phyloP scores from a whole-genome alignment of 73 alveolate genomes.

The Blepharisma japonicum region DNA sequence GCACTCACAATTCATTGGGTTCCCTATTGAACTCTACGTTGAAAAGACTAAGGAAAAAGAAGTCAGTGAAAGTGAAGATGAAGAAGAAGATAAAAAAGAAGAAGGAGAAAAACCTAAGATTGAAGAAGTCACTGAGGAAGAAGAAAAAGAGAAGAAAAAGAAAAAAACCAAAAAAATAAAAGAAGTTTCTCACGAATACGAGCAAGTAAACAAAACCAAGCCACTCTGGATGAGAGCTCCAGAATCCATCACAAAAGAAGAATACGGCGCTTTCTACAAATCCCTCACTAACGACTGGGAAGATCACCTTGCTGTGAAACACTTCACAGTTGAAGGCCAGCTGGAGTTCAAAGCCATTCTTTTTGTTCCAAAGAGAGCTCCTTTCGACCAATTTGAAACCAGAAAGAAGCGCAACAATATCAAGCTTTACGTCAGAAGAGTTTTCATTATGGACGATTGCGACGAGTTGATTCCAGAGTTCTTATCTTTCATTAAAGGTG shows the following conservation, averaged over 20 bases:
- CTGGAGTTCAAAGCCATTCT: constrained; percentile 99
- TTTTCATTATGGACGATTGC: constrained; percentile 99
- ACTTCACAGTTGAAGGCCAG: constrained; percentile 99
- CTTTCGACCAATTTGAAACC: constrained; percentile 99
- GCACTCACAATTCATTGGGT: constrained; percentile 98
- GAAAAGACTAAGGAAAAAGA: constrained; percentile 98
- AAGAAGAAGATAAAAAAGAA: constrained; percentile 85
- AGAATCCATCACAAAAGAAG: constrained; percentile 98
- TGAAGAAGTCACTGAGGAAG: constrained; percentile 74
- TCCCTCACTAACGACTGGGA: constrained; percentile 99
- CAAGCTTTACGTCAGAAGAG: constrained; percentile 98
- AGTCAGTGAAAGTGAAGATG: constrained; percentile 97
- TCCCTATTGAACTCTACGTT: constrained; percentile 95
- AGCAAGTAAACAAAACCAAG: constrained; percentile 98
- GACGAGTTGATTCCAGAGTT: constrained; percentile 99
- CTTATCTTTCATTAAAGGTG: constrained; percentile 98
- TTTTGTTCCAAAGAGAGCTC: constrained; percentile 99
- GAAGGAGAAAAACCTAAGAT: constrained; percentile 77
- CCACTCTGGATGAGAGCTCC: constrained; percentile 99
- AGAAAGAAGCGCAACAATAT: constrained; percentile 98
- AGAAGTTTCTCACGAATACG: constrained; percentile 98
- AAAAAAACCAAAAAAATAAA: constrained; percentile 96
- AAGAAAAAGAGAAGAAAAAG: constrained; percentile 83
- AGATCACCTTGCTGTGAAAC: constrained; percentile 98
- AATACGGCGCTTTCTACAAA: constrained; percentile 97